Evolutionary conservation across 1,284 basidiomycete genomes (phyloP), one percentile per base, ranked within the genome.

Genomic region (Leccinum pachyderme): DNA sequence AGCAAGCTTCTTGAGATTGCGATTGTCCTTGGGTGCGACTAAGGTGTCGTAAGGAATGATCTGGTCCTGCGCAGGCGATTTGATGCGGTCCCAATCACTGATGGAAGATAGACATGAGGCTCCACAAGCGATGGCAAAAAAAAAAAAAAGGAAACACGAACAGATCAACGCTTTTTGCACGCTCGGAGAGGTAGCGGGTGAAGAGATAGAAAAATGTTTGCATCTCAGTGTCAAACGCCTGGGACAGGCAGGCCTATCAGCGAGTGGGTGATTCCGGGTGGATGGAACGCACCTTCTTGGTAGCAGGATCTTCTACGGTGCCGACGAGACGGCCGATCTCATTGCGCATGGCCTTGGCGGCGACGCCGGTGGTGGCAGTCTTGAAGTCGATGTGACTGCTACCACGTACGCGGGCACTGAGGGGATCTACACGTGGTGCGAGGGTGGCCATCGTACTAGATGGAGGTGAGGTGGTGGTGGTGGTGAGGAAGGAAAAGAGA

Each of bases 161-260:
- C 95, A 99, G 87, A 77, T 95, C 93, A 69, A 92, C 85, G 68
- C 86, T 92, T 80, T 97, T 91, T 53, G 97, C 96, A 65, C 93
- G 91, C 75, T 98, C 95, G 28, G 89, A 79, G 65, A 99, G 87
- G 78, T 96, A 99, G 62, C 97, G 92, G 71, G 95, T 98, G 81
- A 99, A 99, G 70, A 99, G 92, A 72, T 89, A 89, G 84, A 98
- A 99, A 82, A 99, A 99, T 58, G 91, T 89, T 70, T 96, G 91
- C 97, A 99, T 99, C 79, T 99, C 95, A 46, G 88, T 90, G 73
- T 98, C 94, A 76, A 99, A 98, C 18, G 90, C 89, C 93, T 96
- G 54, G 53, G 53, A 52, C 35, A 33, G 7, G 27, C n/a, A n/a
- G 48, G 18, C 18, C 18, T 1, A 60, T 70, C 48, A 58, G 51